Base-by-base conservation (phyloP, 371 early-diverging fungal species). In the Thermomucor indicae-seudaticae region DNA sequence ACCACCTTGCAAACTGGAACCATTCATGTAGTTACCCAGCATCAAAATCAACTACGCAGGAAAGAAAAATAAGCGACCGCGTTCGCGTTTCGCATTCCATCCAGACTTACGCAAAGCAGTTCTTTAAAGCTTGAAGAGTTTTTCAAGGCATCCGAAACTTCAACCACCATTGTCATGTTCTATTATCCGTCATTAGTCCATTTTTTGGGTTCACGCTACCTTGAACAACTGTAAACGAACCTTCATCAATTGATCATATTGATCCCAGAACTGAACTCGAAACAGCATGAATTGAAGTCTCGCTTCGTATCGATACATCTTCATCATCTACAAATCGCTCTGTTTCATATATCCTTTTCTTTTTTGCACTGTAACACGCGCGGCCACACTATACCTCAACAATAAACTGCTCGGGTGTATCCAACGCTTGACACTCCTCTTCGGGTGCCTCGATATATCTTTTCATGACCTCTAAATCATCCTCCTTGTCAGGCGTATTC, bases 1-100 rank as follows among this genome's bases (percentile, higher is more conserved):
- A 32, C 78, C 79, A 14, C 84, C 83, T 51, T 77, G 75, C n/a
- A 69, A 44, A 39, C 70, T 70, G 1, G 72, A 64, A 0, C 65
- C 75, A 52, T 83, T 83, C 84, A 83, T 81, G 47, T 65, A 83
- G 47, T 83, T 83, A 40, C 83, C 83, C 11, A 83, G 51, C 4
- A 73, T 46, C 22, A 83, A 56, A n/a, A 82, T 72, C 6, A 60
- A 58, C 73, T 89, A 69, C 7, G 0, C 23, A 34, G 4, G 43
- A 10, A 32, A n/a, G n/a, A n/a, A n/a, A n/a, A n/a, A n/a, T n/a
- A n/a, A n/a, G n/a, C n/a, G n/a, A 28, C 30, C 12, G 24, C 4
- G 3, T 22, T 45, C 29, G 11, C 16, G 11, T 45, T n/a, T n/a
- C n/a, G 31, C 30, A 8, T 11, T 40, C 19, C n/a, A 14, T 24